Evolutionary conservation across 495 filamentous ascomycete genomes (phyloP), one percentile per base, ranked within the genome.

Genomic region (Hyaloscypha finlandica): DNA sequence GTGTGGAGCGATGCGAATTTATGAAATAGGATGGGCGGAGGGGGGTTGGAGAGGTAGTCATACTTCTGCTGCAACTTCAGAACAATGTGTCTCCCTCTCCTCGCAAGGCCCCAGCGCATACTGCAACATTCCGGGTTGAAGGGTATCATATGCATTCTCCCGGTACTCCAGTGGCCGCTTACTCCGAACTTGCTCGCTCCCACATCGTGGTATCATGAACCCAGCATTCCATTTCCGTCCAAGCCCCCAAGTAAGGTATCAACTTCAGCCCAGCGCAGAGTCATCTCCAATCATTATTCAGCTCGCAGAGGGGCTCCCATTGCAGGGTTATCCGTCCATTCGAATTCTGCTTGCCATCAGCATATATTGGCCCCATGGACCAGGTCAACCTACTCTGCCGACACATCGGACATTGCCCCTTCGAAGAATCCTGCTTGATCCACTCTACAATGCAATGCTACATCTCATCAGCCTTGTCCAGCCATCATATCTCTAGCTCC

Each of bases 361-460:
- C n/a, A 37, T 39, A 19, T 32, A 6, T 45, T 29, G 48, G 4
- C 20, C 20, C 59, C 14, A 52, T 32, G 4, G 16, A 57, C 32
- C 6, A 11, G n/a, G n/a, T 20, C 4, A 12, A 71, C 89, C 78
- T 84, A 95, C 92, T 94, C 77, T 97, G 95, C 60, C 95, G 85
- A 74, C 95, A 99, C 96, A 99, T 98, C 19, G 95, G 95, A 77
- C 95, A 99, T 55, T 96, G 87, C 19, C 93, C 95, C 73, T 96
- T 94, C 9, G 93, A 92, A 19, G 91, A 88, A 62, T 97, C 95
- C 73, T 96, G 93, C 71, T 95, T 89, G 66, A 99, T 92, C 95
- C 95, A 99, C 55, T 93, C 92, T 75, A 90, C 84, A 64, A 98
- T 92, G 74, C 95, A 99, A 77, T 99, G 95, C 94, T 97, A 71